Percentiles rank a stretch among this genome's conserved stretches.
Conservation (phyloP, 1,284 basidiomycete genomes). For the Melampsora larici-populina region DNA sequence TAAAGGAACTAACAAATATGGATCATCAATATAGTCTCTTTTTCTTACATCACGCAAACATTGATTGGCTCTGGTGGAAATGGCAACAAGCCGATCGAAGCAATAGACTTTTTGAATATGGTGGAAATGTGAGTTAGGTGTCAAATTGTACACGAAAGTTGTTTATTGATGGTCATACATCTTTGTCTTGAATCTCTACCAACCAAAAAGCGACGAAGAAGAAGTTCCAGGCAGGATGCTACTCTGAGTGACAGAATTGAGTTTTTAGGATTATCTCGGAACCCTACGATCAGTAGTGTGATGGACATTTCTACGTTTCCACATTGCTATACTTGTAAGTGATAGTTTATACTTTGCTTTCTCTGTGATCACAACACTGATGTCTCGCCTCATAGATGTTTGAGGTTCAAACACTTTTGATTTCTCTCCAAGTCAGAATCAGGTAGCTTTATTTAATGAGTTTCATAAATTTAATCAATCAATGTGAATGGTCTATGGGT, state of each 20-base stretch:
- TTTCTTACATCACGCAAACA: slow-evolving; percentile 43
- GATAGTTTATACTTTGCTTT: neutral
- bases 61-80: slow-evolving; percentile 42
- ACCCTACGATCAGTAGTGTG: slow-evolving; percentile 7
- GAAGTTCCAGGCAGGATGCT: slow-evolving; percentile 7
- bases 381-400: too few species aligned
- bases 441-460: too few species aligned
- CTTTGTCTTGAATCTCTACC: too few species aligned
- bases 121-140: slow-evolving; percentile 25
- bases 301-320: slow-evolving; percentile 39
- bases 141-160: too few species aligned
- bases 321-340: slow-evolving; percentile 38
- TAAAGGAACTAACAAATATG: neutral
- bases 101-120: slow-evolving; percentile 9
- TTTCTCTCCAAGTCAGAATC: too few species aligned
- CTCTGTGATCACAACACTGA: too few species aligned
- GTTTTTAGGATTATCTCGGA: slow-evolving; percentile 9
- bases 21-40: slow-evolving; percentile 29
- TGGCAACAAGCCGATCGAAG: slow-evolving; percentile 41
- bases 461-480: too few species aligned
- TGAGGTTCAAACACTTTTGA: too few species aligned
- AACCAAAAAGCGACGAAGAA: neutral
- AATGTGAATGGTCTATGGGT: too few species aligned
- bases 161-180: too few species aligned
- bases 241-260: slow-evolving; percentile 20